phyloP scores from a whole-genome alignment of 116 monocot genomes.

The Trichopus zeylanicus region DNA sequence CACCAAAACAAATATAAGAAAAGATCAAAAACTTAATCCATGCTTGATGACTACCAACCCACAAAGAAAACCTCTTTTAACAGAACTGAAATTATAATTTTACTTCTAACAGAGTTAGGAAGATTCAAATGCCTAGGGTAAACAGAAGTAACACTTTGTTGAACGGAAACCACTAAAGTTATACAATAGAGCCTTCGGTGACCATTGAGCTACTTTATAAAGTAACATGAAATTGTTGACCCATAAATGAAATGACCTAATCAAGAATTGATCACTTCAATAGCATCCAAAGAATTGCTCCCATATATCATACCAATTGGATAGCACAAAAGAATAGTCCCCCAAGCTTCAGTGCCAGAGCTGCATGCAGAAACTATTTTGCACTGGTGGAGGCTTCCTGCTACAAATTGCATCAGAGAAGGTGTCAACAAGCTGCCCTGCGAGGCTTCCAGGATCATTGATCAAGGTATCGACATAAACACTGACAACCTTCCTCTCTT shows the following conservation, averaged over 20 bases:
- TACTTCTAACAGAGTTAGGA: too few relatives aligned
- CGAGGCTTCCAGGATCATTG: conserved; percentile 65
- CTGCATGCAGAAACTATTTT: conserved; percentile 34
- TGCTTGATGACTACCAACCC: too few relatives aligned
- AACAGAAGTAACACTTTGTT: neutral
- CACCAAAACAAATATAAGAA: too few relatives aligned
- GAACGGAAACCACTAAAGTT: neutral
- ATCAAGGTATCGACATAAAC: conserved; percentile 54
- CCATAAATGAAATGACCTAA: conserved; percentile 15
- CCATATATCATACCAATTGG: neutral
- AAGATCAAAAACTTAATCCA: too few relatives aligned
- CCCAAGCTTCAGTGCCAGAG: conserved; percentile 47
- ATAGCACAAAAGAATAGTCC: neutral
- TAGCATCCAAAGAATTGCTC: conserved; percentile 23
- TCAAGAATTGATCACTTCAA: conserved; percentile 34
- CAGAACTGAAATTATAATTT: too few relatives aligned
- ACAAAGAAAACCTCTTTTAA: too few relatives aligned
- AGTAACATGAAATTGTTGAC: conserved; percentile 11
- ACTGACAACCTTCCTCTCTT: conserved; percentile 60
- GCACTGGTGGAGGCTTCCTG: conserved; percentile 9
- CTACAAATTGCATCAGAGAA: conserved; percentile 52
- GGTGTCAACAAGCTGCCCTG: conserved; percentile 68
- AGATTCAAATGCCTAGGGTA: neutral
- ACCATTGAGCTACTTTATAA: conserved; percentile 11
- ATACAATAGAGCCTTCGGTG: neutral